Base-by-base conservation (phyloP, 2,329 filamentous ascomycete species). In the Byssothecium circinans region DNA sequence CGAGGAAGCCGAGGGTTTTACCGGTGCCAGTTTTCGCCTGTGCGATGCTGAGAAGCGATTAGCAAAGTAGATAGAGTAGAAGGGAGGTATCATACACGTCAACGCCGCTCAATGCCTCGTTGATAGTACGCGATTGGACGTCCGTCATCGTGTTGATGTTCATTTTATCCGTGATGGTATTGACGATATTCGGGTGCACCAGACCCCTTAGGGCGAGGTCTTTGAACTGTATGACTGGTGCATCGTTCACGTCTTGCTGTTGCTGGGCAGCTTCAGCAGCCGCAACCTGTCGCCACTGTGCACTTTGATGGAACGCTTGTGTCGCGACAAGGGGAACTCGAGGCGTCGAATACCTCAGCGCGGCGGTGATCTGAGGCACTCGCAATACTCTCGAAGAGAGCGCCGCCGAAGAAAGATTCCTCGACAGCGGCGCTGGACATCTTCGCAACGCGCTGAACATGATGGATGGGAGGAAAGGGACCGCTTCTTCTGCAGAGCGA, bases 21-120 rank as follows among this genome's bases (percentile, higher is more conserved):
- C 94, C 94, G 3, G 94, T 97, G 68, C 94, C 94, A 8, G 94
- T 99, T 75, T 89, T 96, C 50, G 94, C 94, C 76, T 97, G 94
- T 38, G 92, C 94, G 57, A 97, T 72, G 45, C 69, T 65, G 62
- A 53, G 52, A 35, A 25, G 45, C 47, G n/a, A 45, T 62, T 52
- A 60, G 51, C 45, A 29, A 15, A 22, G 29, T 41, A 25, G 25
- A 4, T 38, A 30, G 8, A 41, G 36, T 38, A 25, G 22, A 15
- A 10, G 7, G 36, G 10, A 20, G 38, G 11, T 29, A 74, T 27
- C 87, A 76, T 80, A 92, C 88, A 96, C 79, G 71, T 96, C 92
- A 50, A 79, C 82, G 18, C 94, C 91, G 57, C 84, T 83, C 34
- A 97, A 76, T 3, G 88, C 89, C 46, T 89, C 81, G 50, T 83